Evolutionary conservation across 1,139 yeast genomes (phyloP).

Genomic region (Pichia sp.): DNA sequence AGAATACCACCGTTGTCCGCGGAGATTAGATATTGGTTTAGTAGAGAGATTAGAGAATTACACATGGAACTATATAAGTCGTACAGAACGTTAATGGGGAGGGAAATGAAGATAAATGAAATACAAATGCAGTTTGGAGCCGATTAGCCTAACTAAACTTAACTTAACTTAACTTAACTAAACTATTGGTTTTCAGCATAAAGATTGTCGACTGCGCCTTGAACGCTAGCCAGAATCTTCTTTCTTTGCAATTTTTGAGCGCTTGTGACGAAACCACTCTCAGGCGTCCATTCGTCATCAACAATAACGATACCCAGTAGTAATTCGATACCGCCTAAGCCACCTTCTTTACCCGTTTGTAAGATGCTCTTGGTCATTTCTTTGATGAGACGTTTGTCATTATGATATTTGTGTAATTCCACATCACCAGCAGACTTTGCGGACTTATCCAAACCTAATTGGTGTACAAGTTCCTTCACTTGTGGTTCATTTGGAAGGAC

Average conservation of each 20-base stretch:
- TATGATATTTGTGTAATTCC: slow-evolving; percentile 40
- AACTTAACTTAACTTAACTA: too few relatives aligned
- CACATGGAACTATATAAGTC: too few relatives aligned
- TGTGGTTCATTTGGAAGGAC: slow-evolving; percentile 73
- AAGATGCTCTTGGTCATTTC: slow-evolving; percentile 55
- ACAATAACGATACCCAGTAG: slow-evolving; percentile 70
- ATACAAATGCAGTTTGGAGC: too few relatives aligned
- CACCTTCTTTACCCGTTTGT: slow-evolving; percentile 73
- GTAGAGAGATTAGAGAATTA: too few relatives aligned
- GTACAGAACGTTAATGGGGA: too few relatives aligned
- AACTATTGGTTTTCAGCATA: slow-evolving; percentile 29
- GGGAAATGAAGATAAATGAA: too few relatives aligned
- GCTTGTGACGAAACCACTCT: slow-evolving; percentile 85
- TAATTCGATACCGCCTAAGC: slow-evolving; percentile 80
- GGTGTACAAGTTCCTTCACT: slow-evolving; percentile 53
- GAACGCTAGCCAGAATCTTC: slow-evolving; percentile 67
- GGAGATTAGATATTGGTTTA: too few relatives aligned
- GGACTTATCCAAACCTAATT: slow-evolving; percentile 40
- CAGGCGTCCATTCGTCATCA: slow-evolving; percentile 97
- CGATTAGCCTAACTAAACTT: too few relatives aligned
- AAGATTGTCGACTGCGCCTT: slow-evolving; percentile 51
- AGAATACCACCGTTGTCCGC: too few relatives aligned
- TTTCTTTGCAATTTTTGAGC: slow-evolving; percentile 97
- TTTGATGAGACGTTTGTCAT: slow-evolving; percentile 49
- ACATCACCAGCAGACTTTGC: slow-evolving; percentile 34